Base-by-base conservation (phyloP, 768 basidiomycete genomes). In the Tulasnella sp. region DNA sequence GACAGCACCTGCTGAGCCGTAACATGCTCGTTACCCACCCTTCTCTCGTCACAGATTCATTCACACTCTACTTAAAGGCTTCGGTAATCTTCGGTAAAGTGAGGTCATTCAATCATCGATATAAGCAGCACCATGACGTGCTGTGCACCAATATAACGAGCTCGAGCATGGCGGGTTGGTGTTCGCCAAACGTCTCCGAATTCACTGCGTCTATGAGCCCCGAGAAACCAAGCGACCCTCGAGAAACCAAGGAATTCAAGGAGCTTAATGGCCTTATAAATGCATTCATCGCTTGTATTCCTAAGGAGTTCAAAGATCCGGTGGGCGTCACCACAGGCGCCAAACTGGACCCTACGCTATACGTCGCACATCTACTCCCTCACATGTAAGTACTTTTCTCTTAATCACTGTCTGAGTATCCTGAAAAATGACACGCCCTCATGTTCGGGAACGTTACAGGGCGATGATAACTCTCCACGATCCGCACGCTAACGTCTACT, bases 61-160 rank as follows among this genome's bases (percentile, higher is more conserved):
- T 87, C 65, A 78, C 78, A 8, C 65, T 88, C 15, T 86, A 83
- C 63, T 75, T 86, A 68, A 87, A 89, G 67, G 76, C 80, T 9
- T 75, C 77, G 7, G 80, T 86, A 57, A 63, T 89, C 46, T 73
- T 88, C 34, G 86, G 76, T 29, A 70, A 70, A 15, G 53, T 63
- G 11, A 56, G 48, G 31, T 25, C 48, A 12, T 53, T 58, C 53
- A 59, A 55, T n/a, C 25, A 21, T 19, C 50, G 51, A 5, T 64
- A 53, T 31, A 45, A 38, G 15, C 34, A 38, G 15, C 15, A 38
- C 34, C 15, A 38, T 15, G 34, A 38, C n/a, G n/a, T n/a, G n/a
- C n/a, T n/a, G n/a, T n/a, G n/a, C n/a, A n/a, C n/a, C n/a, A n/a
- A n/a, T n/a, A n/a, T n/a, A n/a, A n/a, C n/a, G n/a, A n/a, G n/a